Evolutionary conservation across 2,329 filamentous ascomycete species (phyloP).

Genomic region (Ophiosphaerella herpotricha): DNA sequence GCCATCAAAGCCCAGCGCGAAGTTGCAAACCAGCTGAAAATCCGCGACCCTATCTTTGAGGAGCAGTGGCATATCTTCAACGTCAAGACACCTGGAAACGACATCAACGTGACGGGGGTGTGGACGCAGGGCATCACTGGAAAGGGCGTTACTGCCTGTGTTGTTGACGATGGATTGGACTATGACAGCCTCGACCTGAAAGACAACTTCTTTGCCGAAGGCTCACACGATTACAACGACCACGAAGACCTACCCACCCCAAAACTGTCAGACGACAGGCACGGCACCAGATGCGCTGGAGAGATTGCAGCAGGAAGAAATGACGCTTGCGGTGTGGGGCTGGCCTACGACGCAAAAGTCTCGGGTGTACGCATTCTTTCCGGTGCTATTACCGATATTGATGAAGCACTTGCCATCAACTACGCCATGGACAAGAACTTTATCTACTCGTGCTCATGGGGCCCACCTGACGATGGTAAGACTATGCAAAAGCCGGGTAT

Average conservation of each 20-base stretch:
- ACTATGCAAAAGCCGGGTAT: constrained; percentile 94
- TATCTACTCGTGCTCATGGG: constrained; percentile 99
- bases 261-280: constrained; percentile 79
- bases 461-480: constrained; percentile 87
- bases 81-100: constrained; percentile 76
- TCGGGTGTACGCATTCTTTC: constrained; percentile 92
- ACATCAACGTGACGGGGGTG: constrained; percentile 93
- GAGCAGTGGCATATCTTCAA: constrained; percentile 98
- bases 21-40: constrained; percentile 65
- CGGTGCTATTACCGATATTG: constrained; percentile 85
- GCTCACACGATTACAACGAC: constrained; percentile 97
- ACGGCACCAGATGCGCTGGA: constrained; percentile 92
- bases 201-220: constrained; percentile 89
- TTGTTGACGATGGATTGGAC: constrained; percentile 94
- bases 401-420: constrained; percentile 91
- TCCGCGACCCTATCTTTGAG: constrained; percentile 86
- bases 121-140: constrained; percentile 93
- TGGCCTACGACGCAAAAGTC: constrained; percentile 89
- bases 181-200: constrained; percentile 93
- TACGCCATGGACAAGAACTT: constrained; percentile 90
- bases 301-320: constrained; percentile 93
- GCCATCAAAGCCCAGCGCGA: constrained; percentile 54
- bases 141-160: constrained; percentile 84
- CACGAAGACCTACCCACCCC: constrained; percentile 77
- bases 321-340: constrained; percentile 90